Conservation (phyloP, 176 grass and related monocot genomes). For the Tuctoria greenei region DNA sequence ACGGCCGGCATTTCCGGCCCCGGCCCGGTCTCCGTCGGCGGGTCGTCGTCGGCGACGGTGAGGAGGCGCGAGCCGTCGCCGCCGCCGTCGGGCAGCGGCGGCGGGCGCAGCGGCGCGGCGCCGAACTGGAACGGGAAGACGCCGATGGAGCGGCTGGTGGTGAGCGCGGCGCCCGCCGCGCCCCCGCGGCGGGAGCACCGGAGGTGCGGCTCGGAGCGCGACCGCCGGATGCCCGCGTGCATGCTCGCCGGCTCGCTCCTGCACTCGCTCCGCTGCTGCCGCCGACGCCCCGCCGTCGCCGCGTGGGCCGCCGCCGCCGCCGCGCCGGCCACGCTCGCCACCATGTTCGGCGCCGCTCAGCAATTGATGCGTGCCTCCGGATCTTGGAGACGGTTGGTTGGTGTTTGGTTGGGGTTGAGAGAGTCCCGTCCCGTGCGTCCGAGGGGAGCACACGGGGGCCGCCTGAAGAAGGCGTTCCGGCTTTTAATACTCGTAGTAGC, state of each 20-base stretch:
- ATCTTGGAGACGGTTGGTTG: neutral
- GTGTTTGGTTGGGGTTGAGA: neutral
- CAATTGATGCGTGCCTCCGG: neutral
- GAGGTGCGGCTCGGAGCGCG: conserved; percentile 65
- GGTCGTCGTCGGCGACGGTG: conserved; percentile 44
- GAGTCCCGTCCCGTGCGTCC: neutral
- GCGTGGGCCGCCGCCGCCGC: neutral
- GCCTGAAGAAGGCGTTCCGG: conserved; percentile 12
- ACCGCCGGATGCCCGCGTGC: conserved; percentile 63
- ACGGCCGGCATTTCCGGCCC: conserved; percentile 18
- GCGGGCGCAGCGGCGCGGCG: conserved; percentile 46
- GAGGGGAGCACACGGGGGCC: neutral
- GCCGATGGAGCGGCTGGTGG: conserved; percentile 67
- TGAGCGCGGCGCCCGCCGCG: conserved; percentile 47
- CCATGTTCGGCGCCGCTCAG: conserved; percentile 35
- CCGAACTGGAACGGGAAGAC: conserved; percentile 65
- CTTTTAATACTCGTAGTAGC: neutral
- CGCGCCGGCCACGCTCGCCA: conserved; percentile 43
- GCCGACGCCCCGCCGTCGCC: neutral
- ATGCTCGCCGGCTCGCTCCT: conserved; percentile 41
- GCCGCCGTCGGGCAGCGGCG: conserved; percentile 44
- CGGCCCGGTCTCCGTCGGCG: neutral
- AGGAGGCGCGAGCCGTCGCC: conserved; percentile 47
- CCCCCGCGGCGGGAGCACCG: conserved; percentile 50
- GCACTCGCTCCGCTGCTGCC: neutral